phyloP scores from a whole-genome alignment of 306 rosid species.

The Senna tora region DNA sequence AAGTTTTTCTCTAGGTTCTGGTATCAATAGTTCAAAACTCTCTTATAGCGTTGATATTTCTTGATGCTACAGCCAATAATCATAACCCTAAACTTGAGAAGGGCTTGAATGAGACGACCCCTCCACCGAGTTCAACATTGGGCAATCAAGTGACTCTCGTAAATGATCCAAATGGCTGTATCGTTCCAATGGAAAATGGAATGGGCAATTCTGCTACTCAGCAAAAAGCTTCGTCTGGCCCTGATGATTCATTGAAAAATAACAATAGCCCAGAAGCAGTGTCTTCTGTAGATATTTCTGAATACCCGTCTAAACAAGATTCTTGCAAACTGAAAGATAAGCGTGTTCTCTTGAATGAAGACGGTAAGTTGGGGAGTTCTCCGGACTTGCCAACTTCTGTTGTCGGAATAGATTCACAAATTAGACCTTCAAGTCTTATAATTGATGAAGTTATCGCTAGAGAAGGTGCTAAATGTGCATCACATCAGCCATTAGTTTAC shows the following conservation, averaged over 20 bases:
- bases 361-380: slow-evolving; percentile 38
- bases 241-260: slow-evolving; percentile 29
- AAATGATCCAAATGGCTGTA: slow-evolving; percentile 41
- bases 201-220: slow-evolving; percentile 30
- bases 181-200: background rate
- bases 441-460: slow-evolving; percentile 27
- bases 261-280: slow-evolving; percentile 35
- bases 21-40: slow-evolving; percentile 14
- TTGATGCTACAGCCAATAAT: slow-evolving; percentile 47
- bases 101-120: slow-evolving; percentile 36
- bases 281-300: slow-evolving; percentile 27
- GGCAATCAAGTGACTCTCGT: slow-evolving; percentile 15
- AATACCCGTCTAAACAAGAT: slow-evolving; percentile 29
- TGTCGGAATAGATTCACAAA: slow-evolving; percentile 35
- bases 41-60: slow-evolving; percentile 19
- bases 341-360: slow-evolving; percentile 38
- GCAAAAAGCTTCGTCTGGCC: slow-evolving; percentile 21
- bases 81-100: slow-evolving; percentile 37
- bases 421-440: slow-evolving; percentile 26
- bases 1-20: background rate
- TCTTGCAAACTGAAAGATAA: slow-evolving; percentile 39
- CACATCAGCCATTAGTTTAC: slow-evolving; percentile 15
- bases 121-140: slow-evolving; percentile 35
- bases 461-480: slow-evolving; percentile 36
- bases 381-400: slow-evolving; percentile 27